Percentiles rank a stretch among this genome's conserved stretches.
Evolutionary conservation across 441 rosid species (phyloP).

Genomic region (Kokia cookei): DNA sequence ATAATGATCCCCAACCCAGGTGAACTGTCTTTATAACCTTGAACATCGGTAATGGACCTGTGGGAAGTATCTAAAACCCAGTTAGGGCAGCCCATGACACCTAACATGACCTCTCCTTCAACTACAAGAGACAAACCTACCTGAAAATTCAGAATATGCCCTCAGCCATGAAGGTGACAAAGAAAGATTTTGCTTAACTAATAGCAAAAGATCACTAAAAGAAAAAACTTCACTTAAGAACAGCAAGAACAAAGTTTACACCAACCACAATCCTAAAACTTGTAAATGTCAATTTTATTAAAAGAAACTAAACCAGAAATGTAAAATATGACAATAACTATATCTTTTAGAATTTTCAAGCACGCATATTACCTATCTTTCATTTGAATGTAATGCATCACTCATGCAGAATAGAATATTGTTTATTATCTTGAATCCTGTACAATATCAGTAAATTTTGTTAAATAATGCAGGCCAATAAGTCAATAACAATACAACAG

Average conservation of each 20-base stretch:
- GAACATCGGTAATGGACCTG: slow-evolving; percentile 17
- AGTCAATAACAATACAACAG: background rate
- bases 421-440: background rate
- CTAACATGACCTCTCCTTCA: slow-evolving; percentile 67
- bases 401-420: background rate
- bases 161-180: slow-evolving; percentile 10
- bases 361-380: background rate
- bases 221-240: background rate
- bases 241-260: background rate
- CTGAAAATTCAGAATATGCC: slow-evolving; percentile 30
- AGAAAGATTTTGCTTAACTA: background rate
- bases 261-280: background rate
- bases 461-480: background rate
- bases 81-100: slow-evolving; percentile 90
- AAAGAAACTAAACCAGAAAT: background rate
- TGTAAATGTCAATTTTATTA: background rate
- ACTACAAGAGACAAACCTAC: slow-evolving; percentile 88
- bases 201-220: background rate
- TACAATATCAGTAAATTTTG: background rate
- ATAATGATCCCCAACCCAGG: slow-evolving; percentile 47
- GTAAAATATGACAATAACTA: background rate
- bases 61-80: slow-evolving; percentile 40
- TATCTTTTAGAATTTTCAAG: background rate
- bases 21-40: slow-evolving; percentile 12
- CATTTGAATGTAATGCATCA: background rate